Percentiles rank a stretch among this genome's conserved stretches.
Conservation (phyloP, 176 grass and related monocot species). For the Puccinellia tenuiflora region DNA sequence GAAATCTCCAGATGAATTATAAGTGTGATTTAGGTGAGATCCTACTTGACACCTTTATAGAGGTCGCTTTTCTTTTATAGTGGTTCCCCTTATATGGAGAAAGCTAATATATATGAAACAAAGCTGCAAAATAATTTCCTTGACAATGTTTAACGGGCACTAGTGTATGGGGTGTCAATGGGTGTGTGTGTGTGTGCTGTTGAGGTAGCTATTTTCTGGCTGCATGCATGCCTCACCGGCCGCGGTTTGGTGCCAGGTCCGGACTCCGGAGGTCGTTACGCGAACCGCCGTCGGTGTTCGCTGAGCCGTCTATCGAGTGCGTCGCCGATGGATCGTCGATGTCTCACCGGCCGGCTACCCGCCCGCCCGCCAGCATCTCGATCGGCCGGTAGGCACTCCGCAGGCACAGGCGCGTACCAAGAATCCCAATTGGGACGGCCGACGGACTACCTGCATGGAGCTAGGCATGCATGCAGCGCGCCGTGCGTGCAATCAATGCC, state of each 20-base stretch:
- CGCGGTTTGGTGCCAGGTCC: constrained; percentile 40
- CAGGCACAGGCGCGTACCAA: background rate
- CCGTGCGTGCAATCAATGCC: background rate
- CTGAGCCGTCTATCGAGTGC: background rate
- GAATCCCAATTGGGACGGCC: background rate
- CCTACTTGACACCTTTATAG: no score
- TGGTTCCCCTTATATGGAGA: no score
- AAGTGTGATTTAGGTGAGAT: no score
- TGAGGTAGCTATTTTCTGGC: constrained; percentile 1
- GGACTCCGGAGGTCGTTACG: constrained; percentile 12
- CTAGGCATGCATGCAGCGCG: background rate
- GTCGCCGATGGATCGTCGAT: background rate
- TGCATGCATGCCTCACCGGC: constrained; percentile 18
- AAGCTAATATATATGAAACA: no score
- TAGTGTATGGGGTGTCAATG: no score
- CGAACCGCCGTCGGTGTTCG: constrained; percentile 19
- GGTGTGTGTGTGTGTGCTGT: background rate
- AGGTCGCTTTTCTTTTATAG: no score
- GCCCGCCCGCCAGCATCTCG: background rate
- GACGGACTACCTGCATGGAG: background rate
- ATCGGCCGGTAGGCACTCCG: background rate
- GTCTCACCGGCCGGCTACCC: constrained; percentile 18
- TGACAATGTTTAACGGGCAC: no score
- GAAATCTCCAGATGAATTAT: no score
- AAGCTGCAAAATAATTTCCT: no score